Base-by-base conservation (phyloP, 148 eudicot genomes). In the Chenopodium suecicum region DNA sequence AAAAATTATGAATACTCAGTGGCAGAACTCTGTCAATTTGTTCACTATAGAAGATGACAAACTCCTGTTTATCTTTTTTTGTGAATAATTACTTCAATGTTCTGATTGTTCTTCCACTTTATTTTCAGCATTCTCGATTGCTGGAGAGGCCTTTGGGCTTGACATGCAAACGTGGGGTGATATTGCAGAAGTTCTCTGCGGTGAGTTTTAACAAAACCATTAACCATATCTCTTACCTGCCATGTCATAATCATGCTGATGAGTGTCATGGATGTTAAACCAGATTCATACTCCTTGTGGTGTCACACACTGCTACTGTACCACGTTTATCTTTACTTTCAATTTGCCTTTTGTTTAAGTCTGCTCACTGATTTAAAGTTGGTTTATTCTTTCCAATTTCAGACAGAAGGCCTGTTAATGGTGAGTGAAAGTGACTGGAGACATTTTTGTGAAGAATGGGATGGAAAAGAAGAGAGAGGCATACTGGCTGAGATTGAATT, bases 371-470 rank as follows among this genome's bases (percentile, higher is more conserved):
- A 80, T 17, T 76, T 56, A 14, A 4, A 56, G 62, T 56, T 56
- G 63, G 63, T 78, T 72, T 68, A 32, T 44, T 47, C 73, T 73
- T 76, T 77, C 71, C 76, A 50, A 78, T 83, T 89, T 73, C 82
- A 96, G 99, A 83, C 86, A 73, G 93, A 96, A 86, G 92, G 87
- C 48, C 85, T 96, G 78, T 87, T 93, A 75, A 84, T 96, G 73
- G 79, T 96, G 74, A 80, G 89, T 16, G 97, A 94, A 82, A 83
- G 84, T 83, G 98, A 96, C 84, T 96, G 99, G 99, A 89, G 86
- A 79, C 69, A 82, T 72, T 91, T 96, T 78, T 96, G 98, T 76
- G 89, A 92, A 90, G 94, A 96, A 73, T 96, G 97, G 95, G 94
- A 88, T 80, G 95, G 97, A 65, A 84, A 69, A 32, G 85, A 78